Conservation (phyloP, 495 filamentous ascomycete species). For the Lasiosphaeria ovina region DNA sequence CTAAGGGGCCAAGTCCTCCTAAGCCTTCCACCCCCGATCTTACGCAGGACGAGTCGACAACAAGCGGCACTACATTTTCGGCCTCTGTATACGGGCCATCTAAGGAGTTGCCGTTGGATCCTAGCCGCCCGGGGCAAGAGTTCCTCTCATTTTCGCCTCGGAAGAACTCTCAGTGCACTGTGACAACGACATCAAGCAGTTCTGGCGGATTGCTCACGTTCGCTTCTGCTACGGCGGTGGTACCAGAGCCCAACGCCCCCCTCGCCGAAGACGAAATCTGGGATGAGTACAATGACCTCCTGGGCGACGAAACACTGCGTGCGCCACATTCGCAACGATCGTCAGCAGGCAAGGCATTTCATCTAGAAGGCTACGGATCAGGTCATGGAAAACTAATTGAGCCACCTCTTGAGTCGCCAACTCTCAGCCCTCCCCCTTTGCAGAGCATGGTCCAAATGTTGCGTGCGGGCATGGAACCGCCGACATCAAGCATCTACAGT, state of each 20-base stretch:
- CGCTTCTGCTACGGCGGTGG: slow-evolving; percentile 57
- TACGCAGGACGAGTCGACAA: slow-evolving; percentile 26
- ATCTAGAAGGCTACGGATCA: slow-evolving; percentile 37
- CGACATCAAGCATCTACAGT: slow-evolving; percentile 42
- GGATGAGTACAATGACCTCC: slow-evolving; percentile 90
- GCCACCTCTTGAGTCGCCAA: slow-evolving; percentile 43
- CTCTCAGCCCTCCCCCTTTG: slow-evolving; percentile 28
- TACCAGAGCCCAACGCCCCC: slow-evolving; percentile 56
- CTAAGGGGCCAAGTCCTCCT: slow-evolving; percentile 47
- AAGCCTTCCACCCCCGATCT: slow-evolving; percentile 39
- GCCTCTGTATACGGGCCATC: slow-evolving; percentile 24
- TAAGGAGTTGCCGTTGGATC: slow-evolving; percentile 20
- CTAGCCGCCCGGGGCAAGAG: slow-evolving; percentile 28
- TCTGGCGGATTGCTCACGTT: slow-evolving; percentile 56
- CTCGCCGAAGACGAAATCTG: slow-evolving; percentile 85
- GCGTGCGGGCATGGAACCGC: slow-evolving; percentile 27
- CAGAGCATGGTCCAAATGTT: slow-evolving; percentile 34
- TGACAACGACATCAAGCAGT: slow-evolving; percentile 56
- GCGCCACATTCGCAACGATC: slow-evolving; percentile 55
- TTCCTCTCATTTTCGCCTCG: slow-evolving; percentile 74
- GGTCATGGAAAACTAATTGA: slow-evolving; percentile 13
- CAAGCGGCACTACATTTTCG: slow-evolving; percentile 18
- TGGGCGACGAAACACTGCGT: slow-evolving; percentile 57
- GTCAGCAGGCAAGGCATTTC: slow-evolving; percentile 45
- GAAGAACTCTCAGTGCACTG: slow-evolving; percentile 67